Evolutionary conservation across 2,329 filamentous ascomycete genomes (phyloP).

Genomic region (Fusarium bactridioides): DNA sequence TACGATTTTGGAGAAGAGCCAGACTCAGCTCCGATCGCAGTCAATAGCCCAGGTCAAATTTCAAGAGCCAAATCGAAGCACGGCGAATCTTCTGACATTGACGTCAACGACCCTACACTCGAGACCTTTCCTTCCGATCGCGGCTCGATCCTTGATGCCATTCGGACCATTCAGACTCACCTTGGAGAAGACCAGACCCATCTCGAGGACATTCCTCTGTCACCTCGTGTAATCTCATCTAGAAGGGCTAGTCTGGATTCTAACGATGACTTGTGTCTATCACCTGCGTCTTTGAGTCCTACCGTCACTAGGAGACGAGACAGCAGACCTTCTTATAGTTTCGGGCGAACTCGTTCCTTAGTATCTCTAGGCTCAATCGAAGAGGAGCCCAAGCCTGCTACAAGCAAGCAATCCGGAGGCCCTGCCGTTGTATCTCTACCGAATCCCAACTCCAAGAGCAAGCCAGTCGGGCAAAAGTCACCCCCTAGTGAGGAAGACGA

Average conservation of each 20-base stretch:
- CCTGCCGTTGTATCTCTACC: slow-evolving; percentile 33
- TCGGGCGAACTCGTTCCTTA: slow-evolving; percentile 48
- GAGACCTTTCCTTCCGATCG: slow-evolving; percentile 58
- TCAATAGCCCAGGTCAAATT: slow-evolving; percentile 25
- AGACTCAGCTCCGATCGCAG: slow-evolving; percentile 28
- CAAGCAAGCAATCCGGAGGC: slow-evolving; percentile 8
- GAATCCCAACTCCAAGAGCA: slow-evolving; percentile 32
- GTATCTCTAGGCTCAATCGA: slow-evolving; percentile 56
- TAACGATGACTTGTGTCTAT: slow-evolving; percentile 46
- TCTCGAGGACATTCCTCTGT: slow-evolving; percentile 48
- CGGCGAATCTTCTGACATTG: slow-evolving; percentile 36
- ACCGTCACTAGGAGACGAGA: slow-evolving; percentile 44
- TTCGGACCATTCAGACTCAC: slow-evolving; percentile 57
- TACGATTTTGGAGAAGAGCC: slow-evolving; percentile 48
- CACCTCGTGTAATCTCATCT: slow-evolving; percentile 48
- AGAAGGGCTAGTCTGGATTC: slow-evolving; percentile 49
- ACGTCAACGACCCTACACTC: slow-evolving; percentile 57
- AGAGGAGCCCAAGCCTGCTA: slow-evolving; percentile 49
- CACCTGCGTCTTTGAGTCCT: slow-evolving; percentile 49
- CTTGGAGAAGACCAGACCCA: slow-evolving; percentile 50
- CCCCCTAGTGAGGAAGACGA: slow-evolving; percentile 52
- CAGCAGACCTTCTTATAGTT: slow-evolving; percentile 45
- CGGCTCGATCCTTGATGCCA: slow-evolving; percentile 53
- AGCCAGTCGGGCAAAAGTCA: slow-evolving; percentile 30
- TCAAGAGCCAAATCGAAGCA: slow-evolving; percentile 29